A percentile compares a stretch with the other conserved stretches of the same genome.
Evolutionary conservation across 345 rosid genomes (phyloP).

Genomic region (Combretum micranthum): DNA sequence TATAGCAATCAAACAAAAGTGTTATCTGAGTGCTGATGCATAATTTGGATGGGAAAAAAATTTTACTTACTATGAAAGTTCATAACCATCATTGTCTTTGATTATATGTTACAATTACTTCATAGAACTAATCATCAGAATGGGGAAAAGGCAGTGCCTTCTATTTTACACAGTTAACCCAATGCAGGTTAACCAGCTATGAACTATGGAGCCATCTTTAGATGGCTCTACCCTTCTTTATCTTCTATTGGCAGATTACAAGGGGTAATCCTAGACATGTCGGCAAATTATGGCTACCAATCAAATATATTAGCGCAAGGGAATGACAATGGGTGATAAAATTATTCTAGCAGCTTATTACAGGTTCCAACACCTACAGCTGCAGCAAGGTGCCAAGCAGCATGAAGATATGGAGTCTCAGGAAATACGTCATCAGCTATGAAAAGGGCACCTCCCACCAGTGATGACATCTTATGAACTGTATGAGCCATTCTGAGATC

Average conservation of each 20-base stretch:
- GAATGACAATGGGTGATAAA: too few species aligned
- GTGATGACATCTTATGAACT: conserved; percentile 81
- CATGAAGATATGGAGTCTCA: conserved; percentile 68
- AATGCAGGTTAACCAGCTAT: background rate
- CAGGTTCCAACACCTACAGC: conserved; percentile 91
- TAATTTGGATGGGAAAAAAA: too few species aligned
- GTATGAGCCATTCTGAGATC: conserved; percentile 64
- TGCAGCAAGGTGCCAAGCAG: conserved; percentile 98
- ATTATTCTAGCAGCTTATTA: conserved; percentile 80
- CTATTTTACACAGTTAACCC: conserved; percentile 9
- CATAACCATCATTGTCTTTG: too few species aligned
- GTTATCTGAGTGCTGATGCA: too few species aligned
- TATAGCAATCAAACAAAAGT: too few species aligned
- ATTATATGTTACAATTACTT: too few species aligned
- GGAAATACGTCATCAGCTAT: conserved; percentile 86
- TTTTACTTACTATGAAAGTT: too few species aligned
- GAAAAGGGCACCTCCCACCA: conserved; percentile 77
- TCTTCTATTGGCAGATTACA: background rate
- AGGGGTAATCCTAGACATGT: background rate
- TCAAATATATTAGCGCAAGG: too few species aligned
- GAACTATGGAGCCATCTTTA: background rate
- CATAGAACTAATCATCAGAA: too few species aligned
- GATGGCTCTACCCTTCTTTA: background rate
- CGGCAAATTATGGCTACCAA: background rate
- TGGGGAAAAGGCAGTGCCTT: background rate